A percentile compares a stretch with the other conserved stretches of the same genome.
Evolutionary conservation across 2,329 filamentous ascomycete genomes (phyloP).

Genomic region (Tothia fuscella): DNA sequence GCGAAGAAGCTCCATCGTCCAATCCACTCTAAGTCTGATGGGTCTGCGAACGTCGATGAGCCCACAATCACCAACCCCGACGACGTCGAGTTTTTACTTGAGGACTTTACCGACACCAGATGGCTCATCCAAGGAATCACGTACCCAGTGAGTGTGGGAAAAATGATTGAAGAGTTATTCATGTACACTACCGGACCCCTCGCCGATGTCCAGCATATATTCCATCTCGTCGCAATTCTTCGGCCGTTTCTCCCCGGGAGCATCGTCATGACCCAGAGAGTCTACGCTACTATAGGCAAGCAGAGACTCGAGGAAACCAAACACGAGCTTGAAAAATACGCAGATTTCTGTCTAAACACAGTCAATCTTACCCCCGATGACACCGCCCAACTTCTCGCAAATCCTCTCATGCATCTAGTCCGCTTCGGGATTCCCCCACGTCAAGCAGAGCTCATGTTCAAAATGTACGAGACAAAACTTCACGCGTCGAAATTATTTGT

Average conservation of each 20-base stretch:
- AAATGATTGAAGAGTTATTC: slow-evolving; percentile 4
- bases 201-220: slow-evolving; percentile 8
- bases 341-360: slow-evolving; percentile 4
- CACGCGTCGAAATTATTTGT: slow-evolving; percentile 34
- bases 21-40: too few species aligned
- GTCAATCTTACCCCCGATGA: slow-evolving; percentile 6
- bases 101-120: neutral
- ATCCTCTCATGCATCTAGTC: slow-evolving; percentile 27
- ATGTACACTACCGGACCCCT: neutral
- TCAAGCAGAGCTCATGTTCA: slow-evolving; percentile 44
- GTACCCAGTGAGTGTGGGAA: slow-evolving; percentile 4
- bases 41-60: too few species aligned
- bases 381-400: slow-evolving; percentile 29
- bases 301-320: neutral
- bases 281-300: neutral
- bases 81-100: neutral
- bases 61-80: neutral
- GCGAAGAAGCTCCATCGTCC: too few species aligned
- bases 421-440: slow-evolving; percentile 34
- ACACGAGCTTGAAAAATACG: slow-evolving; percentile 5
- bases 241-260: slow-evolving; percentile 5
- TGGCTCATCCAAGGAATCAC: neutral
- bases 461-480: slow-evolving; percentile 46
- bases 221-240: slow-evolving; percentile 6
- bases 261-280: slow-evolving; percentile 2